A percentile compares a stretch with the other conserved stretches of the same genome.
Conservation (phyloP, 106 monocot genomes). For the Ottelia alismoides region DNA sequence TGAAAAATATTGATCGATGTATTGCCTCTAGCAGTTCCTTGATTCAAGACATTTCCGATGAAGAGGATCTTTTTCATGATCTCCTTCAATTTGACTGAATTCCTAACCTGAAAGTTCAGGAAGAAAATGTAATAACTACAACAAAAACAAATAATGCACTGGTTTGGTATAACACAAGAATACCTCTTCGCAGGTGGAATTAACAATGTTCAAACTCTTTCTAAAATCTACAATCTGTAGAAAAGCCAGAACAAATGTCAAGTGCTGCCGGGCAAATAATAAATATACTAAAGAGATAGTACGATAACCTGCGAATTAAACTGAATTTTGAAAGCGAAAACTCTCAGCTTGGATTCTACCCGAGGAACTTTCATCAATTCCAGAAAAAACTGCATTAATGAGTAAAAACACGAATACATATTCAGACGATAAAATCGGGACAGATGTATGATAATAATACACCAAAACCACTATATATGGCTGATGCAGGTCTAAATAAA, state of each 20-base stretch:
- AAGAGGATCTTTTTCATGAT: no score
- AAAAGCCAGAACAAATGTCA: background rate
- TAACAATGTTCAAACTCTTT: conserved; percentile 48
- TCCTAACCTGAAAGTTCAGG: no score
- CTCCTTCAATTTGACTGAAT: no score
- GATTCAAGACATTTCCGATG: no score
- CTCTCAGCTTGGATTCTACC: conserved; percentile 61
- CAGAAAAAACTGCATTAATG: conserved; percentile 70
- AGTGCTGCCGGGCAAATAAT: no score
- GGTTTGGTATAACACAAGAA: conserved; percentile 1
- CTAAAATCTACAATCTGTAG: conserved; percentile 62
- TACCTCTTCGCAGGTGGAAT: conserved; percentile 79
- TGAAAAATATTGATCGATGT: no score
- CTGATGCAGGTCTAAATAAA: no score
- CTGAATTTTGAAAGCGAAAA: conserved; percentile 72
- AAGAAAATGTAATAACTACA: no score
- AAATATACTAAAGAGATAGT: background rate
- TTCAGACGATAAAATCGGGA: no score
- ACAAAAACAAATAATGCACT: conserved; percentile 1
- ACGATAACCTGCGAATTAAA: conserved; percentile 47
- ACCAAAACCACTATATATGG: conserved; percentile 3
- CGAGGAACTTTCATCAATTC: conserved; percentile 79
- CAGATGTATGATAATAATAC: background rate
- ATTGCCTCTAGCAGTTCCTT: no score
- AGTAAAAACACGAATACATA: no score